These are phyloP conservation scores for Fusarium praegraminearum DNA, from an alignment of 2,329 filamentous ascomycete genomes.

Conservation along the genomic window DNA sequence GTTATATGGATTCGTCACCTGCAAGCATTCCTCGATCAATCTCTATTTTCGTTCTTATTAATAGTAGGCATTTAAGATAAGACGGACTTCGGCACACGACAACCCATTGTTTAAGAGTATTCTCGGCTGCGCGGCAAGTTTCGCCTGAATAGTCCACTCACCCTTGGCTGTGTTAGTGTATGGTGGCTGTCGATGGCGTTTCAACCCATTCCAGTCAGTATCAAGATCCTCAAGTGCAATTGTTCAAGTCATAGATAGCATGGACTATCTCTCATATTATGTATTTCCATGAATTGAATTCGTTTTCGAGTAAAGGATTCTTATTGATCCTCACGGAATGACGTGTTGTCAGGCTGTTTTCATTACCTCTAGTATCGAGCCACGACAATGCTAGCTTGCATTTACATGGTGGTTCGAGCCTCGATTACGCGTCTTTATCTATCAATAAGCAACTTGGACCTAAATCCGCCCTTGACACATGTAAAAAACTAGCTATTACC, in stretches of 20 bases:
- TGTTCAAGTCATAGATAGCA: background rate
- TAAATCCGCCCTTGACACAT: constrained; percentile 21
- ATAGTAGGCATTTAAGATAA: background rate
- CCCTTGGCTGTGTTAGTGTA: constrained; percentile 8
- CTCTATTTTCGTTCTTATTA: background rate
- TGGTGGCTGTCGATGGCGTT: constrained; percentile 1
- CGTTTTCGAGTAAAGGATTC: background rate
- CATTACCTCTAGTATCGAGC: constrained; percentile 3
- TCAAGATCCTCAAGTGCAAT: background rate
- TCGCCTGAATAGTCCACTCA: background rate
- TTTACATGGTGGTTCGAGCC: constrained; percentile 5
- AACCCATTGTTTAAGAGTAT: background rate
- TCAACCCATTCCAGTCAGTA: background rate
- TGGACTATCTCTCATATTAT: background rate
- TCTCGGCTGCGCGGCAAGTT: constrained; percentile 29
- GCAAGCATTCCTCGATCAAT: background rate
- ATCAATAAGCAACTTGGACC: constrained; percentile 1
- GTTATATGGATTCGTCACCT: background rate
- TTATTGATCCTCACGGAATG: background rate
- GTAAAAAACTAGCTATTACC: background rate
- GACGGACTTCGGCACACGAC: constrained; percentile 3
- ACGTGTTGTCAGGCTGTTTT: constrained; percentile 27
- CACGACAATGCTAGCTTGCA: constrained; percentile 16
- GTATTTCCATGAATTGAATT: background rate
- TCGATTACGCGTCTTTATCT: constrained; percentile 34